Conservation (phyloP, 75 land plant genomes). For the Ceratopteris richardii region DNA sequence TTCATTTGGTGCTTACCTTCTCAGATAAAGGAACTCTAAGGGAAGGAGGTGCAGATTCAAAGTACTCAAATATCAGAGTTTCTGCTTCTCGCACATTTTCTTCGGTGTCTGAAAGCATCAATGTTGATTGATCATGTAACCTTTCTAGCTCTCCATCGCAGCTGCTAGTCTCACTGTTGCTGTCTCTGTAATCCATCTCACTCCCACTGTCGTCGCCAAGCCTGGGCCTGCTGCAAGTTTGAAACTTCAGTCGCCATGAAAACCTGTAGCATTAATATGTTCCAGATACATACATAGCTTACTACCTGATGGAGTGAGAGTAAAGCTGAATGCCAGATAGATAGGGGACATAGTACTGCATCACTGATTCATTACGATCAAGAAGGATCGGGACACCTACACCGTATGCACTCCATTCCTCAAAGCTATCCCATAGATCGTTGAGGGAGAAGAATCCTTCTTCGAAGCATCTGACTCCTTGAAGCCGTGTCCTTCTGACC, state of each 20-base stretch:
- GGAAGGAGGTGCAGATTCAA: conserved; percentile 17
- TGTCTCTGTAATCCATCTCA: conserved; percentile 10
- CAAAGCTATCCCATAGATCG: conserved; percentile 76
- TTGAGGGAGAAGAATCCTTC: conserved; percentile 53
- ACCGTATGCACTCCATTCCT: conserved; percentile 74
- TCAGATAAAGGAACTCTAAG: conserved; percentile 19
- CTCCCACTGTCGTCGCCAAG: conserved; percentile 18
- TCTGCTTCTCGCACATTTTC: neutral
- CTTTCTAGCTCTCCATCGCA: conserved; percentile 31
- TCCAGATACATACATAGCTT: too few species aligned
- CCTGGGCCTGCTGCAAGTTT: conserved; percentile 5
- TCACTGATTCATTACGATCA: conserved; percentile 29
- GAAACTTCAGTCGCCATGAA: too few species aligned
- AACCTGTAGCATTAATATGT: too few species aligned
- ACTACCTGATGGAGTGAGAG: conserved; percentile 12
- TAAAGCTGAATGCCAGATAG: conserved; percentile 45
- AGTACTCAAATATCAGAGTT: conserved; percentile 9
- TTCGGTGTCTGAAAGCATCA: neutral
- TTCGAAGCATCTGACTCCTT: neutral
- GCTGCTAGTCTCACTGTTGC: conserved; percentile 23
- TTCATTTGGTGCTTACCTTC: conserved; percentile 5
- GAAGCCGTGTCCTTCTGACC: too few species aligned
- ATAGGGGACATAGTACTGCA: conserved; percentile 45
- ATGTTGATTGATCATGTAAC: conserved; percentile 14
- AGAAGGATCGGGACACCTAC: conserved; percentile 36